phyloP scores from a whole-genome alignment of 306 rosid species.

The Begonia loranthoides region DNA sequence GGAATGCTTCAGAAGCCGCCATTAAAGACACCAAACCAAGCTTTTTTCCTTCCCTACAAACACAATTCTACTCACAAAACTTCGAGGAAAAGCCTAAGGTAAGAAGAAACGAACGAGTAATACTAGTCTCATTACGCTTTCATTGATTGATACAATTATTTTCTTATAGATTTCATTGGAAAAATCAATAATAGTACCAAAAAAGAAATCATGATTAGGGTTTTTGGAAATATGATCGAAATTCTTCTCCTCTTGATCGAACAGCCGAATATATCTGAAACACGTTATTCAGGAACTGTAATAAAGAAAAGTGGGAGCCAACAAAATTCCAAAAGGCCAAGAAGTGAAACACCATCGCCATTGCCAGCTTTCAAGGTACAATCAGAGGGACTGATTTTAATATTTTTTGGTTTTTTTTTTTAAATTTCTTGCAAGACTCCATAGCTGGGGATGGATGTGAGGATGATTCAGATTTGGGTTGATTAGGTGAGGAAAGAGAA shows the following conservation, averaged over 20 bases:
- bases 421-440: conserved; percentile 55
- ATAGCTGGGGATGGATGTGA: conserved; percentile 72
- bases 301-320: conserved; percentile 74
- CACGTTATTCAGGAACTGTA: conserved; percentile 43
- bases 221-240: conserved; percentile 10
- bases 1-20: conserved; percentile 74
- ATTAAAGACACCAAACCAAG: conserved; percentile 46
- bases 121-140: too few species aligned
- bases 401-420: conserved; percentile 10
- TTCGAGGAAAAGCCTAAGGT: conserved; percentile 75
- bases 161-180: too few species aligned
- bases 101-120: not conserved
- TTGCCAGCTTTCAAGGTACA: conserved; percentile 99
- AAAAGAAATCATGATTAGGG: conserved; percentile 10
- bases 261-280: conserved; percentile 67
- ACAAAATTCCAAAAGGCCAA: conserved; percentile 63
- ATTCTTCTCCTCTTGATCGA: not conserved
- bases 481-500: conserved; percentile 92
- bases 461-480: conserved; percentile 10
- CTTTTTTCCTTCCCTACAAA: conserved; percentile 60
- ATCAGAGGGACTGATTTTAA: conserved; percentile 4
- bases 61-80: conserved; percentile 31
- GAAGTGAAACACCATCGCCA: conserved; percentile 75
- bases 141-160: too few species aligned
- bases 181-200: not conserved